These are phyloP conservation scores for Herpetomonas samuelpessoai DNA, from an alignment of 208 protist genomes.

Conservation along the genomic window DNA sequence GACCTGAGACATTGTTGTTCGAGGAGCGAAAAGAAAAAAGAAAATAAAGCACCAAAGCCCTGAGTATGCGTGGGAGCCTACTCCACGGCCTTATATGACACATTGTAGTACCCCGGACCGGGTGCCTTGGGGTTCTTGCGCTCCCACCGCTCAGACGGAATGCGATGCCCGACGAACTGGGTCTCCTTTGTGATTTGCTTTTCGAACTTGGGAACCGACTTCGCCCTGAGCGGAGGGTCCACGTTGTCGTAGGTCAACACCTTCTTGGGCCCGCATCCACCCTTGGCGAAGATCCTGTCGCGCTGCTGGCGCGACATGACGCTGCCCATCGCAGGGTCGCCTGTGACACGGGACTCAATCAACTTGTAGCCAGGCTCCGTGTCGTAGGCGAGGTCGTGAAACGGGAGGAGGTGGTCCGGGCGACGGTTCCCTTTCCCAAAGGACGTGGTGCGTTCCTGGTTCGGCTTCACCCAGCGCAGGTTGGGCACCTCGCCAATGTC, in stretches of 20 bases:
- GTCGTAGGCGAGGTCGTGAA: constrained; percentile 68
- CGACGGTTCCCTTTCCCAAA: constrained; percentile 38
- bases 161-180: constrained; percentile 72
- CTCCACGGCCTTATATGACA: constrained; percentile 50
- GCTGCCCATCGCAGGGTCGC: constrained; percentile 60
- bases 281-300: constrained; percentile 23
- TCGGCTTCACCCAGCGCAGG: constrained; percentile 46
- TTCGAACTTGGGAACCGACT: constrained; percentile 72
- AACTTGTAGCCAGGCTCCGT: constrained; percentile 30
- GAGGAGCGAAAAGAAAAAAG: no score
- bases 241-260: constrained; percentile 43
- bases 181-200: constrained; percentile 84
- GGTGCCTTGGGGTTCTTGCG: constrained; percentile 60
- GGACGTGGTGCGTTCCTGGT: constrained; percentile 26
- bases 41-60: no score
- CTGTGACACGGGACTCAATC: constrained; percentile 46
- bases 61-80: constrained; percentile 16
- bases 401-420: constrained; percentile 22
- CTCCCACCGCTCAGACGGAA: constrained; percentile 69
- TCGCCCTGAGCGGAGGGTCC: constrained; percentile 39
- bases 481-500: constrained; percentile 72
- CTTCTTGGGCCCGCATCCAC: constrained; percentile 49
- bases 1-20: no score
- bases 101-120: constrained; percentile 65
- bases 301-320: constrained; percentile 51